A percentile compares a stretch with the other conserved stretches of the same genome.
These are phyloP conservation scores for Lycium ferocissimum DNA, from an alignment of 257 asterid species.

Conservation along the genomic window DNA sequence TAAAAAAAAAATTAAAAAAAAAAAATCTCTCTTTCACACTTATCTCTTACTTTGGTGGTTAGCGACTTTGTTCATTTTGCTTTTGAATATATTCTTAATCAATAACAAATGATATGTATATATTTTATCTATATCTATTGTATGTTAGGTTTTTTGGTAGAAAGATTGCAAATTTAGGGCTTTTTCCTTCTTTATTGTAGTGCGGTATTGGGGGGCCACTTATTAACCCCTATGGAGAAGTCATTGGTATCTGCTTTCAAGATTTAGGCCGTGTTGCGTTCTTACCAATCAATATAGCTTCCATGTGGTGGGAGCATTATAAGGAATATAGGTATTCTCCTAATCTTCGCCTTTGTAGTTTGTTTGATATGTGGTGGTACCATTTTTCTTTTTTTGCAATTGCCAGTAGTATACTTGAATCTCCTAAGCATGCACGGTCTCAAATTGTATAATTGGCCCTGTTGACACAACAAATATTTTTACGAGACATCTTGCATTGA, in stretches of 20 bases:
- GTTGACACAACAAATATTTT: not conserved
- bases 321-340: slow-evolving; percentile 16
- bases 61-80: not conserved
- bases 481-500: not conserved
- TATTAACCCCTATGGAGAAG: slow-evolving; percentile 27
- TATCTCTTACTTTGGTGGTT: slow-evolving; percentile 13
- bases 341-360: not conserved
- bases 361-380: not conserved
- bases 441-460: not conserved
- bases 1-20: not conserved
- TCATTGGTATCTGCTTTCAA: slow-evolving; percentile 27
- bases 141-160: not conserved
- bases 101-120: slow-evolving; percentile 5
- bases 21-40: not conserved
- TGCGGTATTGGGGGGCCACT: slow-evolving; percentile 34
- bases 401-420: not conserved
- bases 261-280: not conserved
- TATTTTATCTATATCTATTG: not conserved
- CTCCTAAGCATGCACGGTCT: not conserved
- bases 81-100: not conserved
- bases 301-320: slow-evolving; percentile 30
- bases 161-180: not conserved
- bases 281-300: slow-evolving; percentile 26
- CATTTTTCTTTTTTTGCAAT: not conserved
- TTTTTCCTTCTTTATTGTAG: slow-evolving; percentile 13